Evolutionary conservation across 2,329 filamentous ascomycete species (phyloP).

Genomic region (Fonsecaea erecta): DNA sequence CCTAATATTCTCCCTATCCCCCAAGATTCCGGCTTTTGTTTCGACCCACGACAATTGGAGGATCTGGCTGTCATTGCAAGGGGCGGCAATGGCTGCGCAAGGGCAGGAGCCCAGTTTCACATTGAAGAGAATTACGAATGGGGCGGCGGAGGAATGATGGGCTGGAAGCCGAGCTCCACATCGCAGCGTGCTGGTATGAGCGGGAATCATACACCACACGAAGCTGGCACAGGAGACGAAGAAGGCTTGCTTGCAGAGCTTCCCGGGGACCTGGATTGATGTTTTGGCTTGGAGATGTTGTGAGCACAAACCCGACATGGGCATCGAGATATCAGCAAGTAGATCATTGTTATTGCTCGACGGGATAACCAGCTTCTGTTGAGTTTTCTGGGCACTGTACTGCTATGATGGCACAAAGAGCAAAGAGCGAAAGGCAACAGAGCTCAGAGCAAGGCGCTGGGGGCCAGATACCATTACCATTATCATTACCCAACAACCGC

Average conservation of each 20-base stretch:
- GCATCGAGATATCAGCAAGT: not conserved
- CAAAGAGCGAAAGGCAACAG: not conserved
- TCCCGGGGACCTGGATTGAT: constrained; percentile 9
- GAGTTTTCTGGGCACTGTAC: not conserved
- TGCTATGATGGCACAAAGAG: not conserved
- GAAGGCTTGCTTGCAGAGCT: constrained; percentile 33
- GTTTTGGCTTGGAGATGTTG: not conserved
- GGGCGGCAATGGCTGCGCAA: constrained; percentile 38
- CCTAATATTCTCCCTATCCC: constrained; percentile 36
- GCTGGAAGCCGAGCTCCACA: constrained; percentile 20
- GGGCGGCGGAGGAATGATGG: constrained; percentile 37
- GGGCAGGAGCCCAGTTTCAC: constrained; percentile 32
- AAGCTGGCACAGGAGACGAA: constrained; percentile 30
- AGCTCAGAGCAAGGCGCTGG: not conserved
- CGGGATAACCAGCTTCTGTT: not conserved
- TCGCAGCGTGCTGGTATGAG: constrained; percentile 3
- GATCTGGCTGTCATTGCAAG: constrained; percentile 34
- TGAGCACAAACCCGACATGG: not conserved
- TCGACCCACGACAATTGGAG: constrained; percentile 36
- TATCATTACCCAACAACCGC: not conserved
- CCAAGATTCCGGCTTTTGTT: constrained; percentile 25
- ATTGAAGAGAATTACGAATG: constrained; percentile 33
- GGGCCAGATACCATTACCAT: not conserved
- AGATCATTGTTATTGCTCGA: not conserved
- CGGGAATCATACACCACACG: constrained; percentile 14